Base-by-base conservation (phyloP, 2,329 filamentous ascomycete species). In the Claviceps paspali region DNA sequence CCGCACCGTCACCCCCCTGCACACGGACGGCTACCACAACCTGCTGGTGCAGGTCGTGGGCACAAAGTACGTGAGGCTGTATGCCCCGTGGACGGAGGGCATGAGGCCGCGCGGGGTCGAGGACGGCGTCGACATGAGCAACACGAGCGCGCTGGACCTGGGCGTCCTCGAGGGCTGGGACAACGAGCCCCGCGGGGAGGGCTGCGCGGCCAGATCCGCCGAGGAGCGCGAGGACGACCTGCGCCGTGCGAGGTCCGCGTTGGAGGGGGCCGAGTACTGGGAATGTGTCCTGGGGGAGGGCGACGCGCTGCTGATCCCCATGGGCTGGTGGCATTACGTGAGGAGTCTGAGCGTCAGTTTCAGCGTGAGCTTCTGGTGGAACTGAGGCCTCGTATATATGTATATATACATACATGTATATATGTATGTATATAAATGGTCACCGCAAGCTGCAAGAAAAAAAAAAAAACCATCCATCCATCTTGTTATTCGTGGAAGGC, bases 281-380 rank as follows among this genome's bases (percentile, higher is more conserved):
- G 91, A 98, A 51, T 78, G 78, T 39, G 69, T 96, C 2, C 60
- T 98, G 5, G 73, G 70, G 22, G 79, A 82, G 1, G 91, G 88
- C 0, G 86, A 98, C 37, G 81, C 77, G 45, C 54, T 98, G 37
- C 91, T 94, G 53, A 83, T 98, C 37, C 91, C 91, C 0, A 69
- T 84, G 5, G 91, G 88, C 1, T 98, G 91, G 88, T 98, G 91
- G 91, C 91, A 98, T 63, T 96, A 95, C 57, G 83, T 96, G 3
- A 69, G 82, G 41, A 85, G 85, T 35, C 54, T 96, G 50, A 85
- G 76, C 39, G 74, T 83, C 15, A 94, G 88, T 52, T 87, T 93
- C 51, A 95, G 87, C 47, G 86, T 96, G 10, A 95, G 86, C 52
- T 96, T 95, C 52, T 98, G 91, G 91, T 98, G 84, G 82, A 81